Evolutionary conservation across 192 early-diverging fungal species (phyloP), one percentile per base, ranked within the genome.

Genomic region (Phlyctochytrium arcticum): DNA sequence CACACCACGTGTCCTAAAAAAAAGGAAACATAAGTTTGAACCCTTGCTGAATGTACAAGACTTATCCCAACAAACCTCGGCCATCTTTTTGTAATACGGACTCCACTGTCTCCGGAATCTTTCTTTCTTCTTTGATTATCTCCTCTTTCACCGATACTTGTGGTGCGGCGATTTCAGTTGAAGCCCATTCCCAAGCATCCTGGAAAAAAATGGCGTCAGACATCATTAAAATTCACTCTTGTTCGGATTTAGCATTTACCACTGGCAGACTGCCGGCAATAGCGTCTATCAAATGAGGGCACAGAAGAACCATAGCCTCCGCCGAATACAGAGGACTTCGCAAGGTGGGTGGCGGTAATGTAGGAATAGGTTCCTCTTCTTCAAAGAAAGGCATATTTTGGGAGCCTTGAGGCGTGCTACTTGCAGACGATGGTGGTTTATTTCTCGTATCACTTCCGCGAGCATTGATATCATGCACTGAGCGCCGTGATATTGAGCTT

Each of bases 201-300:
- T 75, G 48, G 15, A n/a, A 5, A 21, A 42, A 9, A 67, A 30
- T 6, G 55, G 32, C 30, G 59, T 8, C 0, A 24, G 42, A 35
- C n/a, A n/a, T n/a, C n/a, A n/a, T n/a, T n/a, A n/a, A n/a, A 57
- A 57, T n/a, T 17, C 30, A 30, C 34, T 57, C 27, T 32, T 53
- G 23, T 9, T 57, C 12, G 56, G 35, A 6, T 10, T 12, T 12
- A 29, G 5, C 10, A 62, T 62, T 30, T 67, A 74, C 72, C 3
- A 57, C 27, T 27, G 74, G 68, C 32, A 70, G 34, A 57, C 55
- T 60, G 4, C 75, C 78, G 5, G 73, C 46, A 35, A 81, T 74
- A 29, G 76, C 69, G 57, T 81, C 80, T 6, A 81, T 76, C 53
- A 81, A 65, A 37, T 71, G 71, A 8, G 76, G 76, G 27, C 50